Evolutionary conservation across 2,329 filamentous ascomycete species (phyloP).

Genomic region (Talaromyces amestolkiae): DNA sequence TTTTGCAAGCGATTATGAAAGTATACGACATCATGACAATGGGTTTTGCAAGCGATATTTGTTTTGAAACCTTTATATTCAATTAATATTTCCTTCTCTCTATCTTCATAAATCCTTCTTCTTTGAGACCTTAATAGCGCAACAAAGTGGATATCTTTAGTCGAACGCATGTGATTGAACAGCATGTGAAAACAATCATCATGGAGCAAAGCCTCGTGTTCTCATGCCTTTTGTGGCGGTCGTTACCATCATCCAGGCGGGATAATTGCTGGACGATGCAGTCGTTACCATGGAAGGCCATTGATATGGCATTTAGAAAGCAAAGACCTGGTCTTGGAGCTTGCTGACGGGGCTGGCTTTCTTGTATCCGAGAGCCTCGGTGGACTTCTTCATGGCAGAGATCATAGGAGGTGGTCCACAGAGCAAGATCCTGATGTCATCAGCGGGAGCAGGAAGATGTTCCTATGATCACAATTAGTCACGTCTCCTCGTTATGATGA

Average conservation of each 20-base stretch:
- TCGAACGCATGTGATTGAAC: background rate
- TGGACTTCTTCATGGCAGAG: constrained; percentile 92
- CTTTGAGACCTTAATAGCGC: background rate
- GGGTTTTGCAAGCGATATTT: background rate
- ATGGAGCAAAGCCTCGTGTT: background rate
- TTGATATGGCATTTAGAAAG: constrained; percentile 61
- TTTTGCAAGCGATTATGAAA: background rate
- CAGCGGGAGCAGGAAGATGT: constrained; percentile 71
- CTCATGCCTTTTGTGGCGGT: background rate
- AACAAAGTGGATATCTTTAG: background rate
- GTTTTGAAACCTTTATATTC: background rate
- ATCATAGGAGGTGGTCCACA: constrained; percentile 98
- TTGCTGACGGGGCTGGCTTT: constrained; percentile 96
- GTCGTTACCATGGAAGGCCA: background rate
- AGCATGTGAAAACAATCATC: background rate
- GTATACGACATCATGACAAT: background rate
- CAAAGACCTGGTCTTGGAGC: constrained; percentile 96
- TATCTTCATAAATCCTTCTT: background rate
- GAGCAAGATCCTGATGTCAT: constrained; percentile 88
- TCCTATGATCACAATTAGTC: constrained; percentile 29
- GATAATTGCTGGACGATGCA: background rate
- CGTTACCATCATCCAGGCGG: background rate
- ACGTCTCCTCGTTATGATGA: background rate
- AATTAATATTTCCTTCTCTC: background rate
- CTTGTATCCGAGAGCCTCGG: constrained; percentile 81